Conservation (phyloP, 805 yeast species). For the Kodamaea neixiangensis region DNA sequence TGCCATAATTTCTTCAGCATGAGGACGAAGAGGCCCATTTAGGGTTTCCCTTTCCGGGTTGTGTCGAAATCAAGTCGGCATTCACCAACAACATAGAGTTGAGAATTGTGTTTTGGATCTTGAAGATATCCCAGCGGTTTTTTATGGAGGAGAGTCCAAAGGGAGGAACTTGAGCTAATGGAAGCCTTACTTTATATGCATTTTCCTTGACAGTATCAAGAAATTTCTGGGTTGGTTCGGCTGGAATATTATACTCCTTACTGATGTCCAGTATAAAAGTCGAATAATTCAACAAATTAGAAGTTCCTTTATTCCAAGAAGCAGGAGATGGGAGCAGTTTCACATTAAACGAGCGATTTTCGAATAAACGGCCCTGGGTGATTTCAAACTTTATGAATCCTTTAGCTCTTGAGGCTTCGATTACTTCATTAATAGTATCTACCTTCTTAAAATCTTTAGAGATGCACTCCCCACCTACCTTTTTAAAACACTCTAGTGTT, state of each 20-base stretch:
- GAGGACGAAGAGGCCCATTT: not conserved
- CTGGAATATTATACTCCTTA: not conserved
- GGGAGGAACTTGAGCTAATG: not conserved
- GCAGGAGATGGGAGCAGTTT: too few species aligned
- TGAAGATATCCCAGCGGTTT: not conserved
- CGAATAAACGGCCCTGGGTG: not conserved
- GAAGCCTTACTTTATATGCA: not conserved
- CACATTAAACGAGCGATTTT: not conserved
- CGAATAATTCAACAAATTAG: not conserved
- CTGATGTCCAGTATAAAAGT: not conserved
- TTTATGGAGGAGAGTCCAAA: not conserved
- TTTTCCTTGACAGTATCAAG: not conserved
- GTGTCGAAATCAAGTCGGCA: not conserved
- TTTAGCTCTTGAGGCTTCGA: not conserved
- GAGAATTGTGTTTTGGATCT: conserved; percentile 1
- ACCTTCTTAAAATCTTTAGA: not conserved
- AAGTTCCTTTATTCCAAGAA: not conserved
- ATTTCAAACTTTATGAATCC: not conserved
- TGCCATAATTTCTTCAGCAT: conserved; percentile 5
- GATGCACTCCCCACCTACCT: not conserved
- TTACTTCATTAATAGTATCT: not conserved
- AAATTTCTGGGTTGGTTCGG: not conserved
- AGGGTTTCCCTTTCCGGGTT: not conserved
- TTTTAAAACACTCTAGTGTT: not conserved
- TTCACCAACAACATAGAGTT: conserved; percentile 8